Evolutionary conservation across 2,329 filamentous ascomycete genomes (phyloP), one percentile per base, ranked within the genome.

Genomic region (Lasiodiplodia sp.): DNA sequence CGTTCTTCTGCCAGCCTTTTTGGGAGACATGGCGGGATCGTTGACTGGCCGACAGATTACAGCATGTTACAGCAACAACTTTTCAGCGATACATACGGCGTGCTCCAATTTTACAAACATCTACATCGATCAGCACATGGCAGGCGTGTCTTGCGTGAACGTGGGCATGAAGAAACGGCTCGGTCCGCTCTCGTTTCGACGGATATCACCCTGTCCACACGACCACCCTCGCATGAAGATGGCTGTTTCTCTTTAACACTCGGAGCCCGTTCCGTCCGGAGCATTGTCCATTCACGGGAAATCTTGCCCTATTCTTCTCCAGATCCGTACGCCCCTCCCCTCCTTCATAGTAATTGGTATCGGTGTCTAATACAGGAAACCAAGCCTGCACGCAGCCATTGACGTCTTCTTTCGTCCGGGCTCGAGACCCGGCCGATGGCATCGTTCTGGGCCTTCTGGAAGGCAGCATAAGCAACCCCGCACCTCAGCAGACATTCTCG

Each of bases 401-500:
- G 28, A 63, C 18, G n/a, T 37, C 44, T 16, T 28, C 25, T 52
- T 11, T 28, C n/a, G 31, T 6, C 18, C 40, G 25, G 58, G 25
- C 11, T 28, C 58, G 44, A 14, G 38, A 18, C 23, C 11, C 25
- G 23, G 57, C 57, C 44, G 44, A 18, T 8, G 21, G 44, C 44
- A n/a, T 47, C 18, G 44, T 21, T 11, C n/a, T 47, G 44, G 44
- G 44, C 44, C 18, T 47, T 47, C 21, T 10, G 21, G 44, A 47
- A 47, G 44, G 44, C n/a, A 47, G n/a, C 44, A n/a, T 21, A 21
- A 11, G 44, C n/a, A 47, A 47, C 60, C 44, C 60, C 44, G 31
- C 44, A 64, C 47, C 51, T 64, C 60, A 64, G 28, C 60, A 64
- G 60, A 64, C n/a, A 64, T 64, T 64, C 60, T 64, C 60, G 60